These are phyloP conservation scores for Ophiostoma sp. DNA, from an alignment of 2,329 filamentous ascomycete genomes.

Conservation along the genomic window DNA sequence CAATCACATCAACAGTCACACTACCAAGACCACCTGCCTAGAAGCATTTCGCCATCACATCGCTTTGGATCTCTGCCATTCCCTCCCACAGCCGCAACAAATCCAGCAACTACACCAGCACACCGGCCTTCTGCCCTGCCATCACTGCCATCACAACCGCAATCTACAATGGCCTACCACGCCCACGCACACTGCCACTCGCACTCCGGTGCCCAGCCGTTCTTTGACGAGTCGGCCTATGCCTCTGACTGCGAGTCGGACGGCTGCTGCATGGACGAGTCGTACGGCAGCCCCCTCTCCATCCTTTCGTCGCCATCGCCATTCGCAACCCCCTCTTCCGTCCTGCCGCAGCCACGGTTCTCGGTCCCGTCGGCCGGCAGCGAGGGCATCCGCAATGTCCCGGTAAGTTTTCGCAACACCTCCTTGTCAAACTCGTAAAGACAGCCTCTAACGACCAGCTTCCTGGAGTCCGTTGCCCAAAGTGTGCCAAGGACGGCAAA, in stretches of 20 bases:
- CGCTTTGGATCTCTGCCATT: not conserved
- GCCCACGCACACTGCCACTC: conserved; percentile 2
- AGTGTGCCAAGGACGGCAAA: conserved; percentile 28
- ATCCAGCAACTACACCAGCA: not conserved
- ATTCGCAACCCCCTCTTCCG: not conserved
- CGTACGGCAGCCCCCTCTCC: conserved; percentile 1
- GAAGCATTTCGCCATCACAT: not conserved
- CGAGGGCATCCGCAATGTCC: conserved; percentile 24
- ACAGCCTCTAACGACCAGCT: conserved; percentile 23
- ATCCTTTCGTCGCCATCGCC: not conserved
- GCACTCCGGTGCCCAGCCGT: not conserved
- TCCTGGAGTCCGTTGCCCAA: conserved; percentile 30
- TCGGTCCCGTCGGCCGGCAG: conserved; percentile 9
- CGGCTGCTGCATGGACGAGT: not conserved
- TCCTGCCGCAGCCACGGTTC: conserved; percentile 20
- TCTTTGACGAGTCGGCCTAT: conserved; percentile 17
- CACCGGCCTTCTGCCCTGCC: not conserved
- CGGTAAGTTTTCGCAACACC: conserved; percentile 18
- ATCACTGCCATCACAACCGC: not conserved
- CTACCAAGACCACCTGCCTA: not conserved
- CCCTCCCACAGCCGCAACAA: not conserved
- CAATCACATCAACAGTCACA: not conserved
- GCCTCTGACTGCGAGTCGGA: conserved; percentile 14
- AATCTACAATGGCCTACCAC: conserved; percentile 16
- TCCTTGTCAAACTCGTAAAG: too few relatives aligned